phyloP scores from a whole-genome alignment of 208 protist genomes.

The Trypanosoma platydactyli region DNA sequence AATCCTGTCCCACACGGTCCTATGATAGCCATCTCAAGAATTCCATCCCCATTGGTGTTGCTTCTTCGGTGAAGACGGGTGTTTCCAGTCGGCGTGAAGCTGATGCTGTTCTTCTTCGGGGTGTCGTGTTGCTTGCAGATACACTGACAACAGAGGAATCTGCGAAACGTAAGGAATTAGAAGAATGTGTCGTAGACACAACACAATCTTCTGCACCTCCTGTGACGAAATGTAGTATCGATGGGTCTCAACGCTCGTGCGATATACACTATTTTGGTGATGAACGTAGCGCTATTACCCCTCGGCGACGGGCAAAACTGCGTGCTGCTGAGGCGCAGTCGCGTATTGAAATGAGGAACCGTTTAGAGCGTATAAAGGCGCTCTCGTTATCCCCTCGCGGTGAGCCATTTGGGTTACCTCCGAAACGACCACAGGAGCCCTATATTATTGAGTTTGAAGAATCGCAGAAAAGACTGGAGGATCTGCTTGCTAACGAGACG shows the following conservation, averaged over 20 bases:
- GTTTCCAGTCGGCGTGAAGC: slow-evolving; percentile 7
- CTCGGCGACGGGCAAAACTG: slow-evolving; percentile 20
- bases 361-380: slow-evolving; percentile 38
- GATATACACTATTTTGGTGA: slow-evolving; percentile 34
- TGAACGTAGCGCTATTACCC: slow-evolving; percentile 17
- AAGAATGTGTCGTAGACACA: slow-evolving; percentile 13
- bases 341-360: slow-evolving; percentile 38
- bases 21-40: neutral
- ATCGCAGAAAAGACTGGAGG: slow-evolving; percentile 5
- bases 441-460: neutral
- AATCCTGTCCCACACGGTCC: neutral
- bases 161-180: slow-evolving; percentile 8
- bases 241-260: slow-evolving; percentile 17
- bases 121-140: slow-evolving; percentile 22
- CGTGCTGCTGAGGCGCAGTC: slow-evolving; percentile 42
- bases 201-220: slow-evolving; percentile 3
- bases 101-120: slow-evolving; percentile 7
- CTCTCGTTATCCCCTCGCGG: slow-evolving; percentile 1
- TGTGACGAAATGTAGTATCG: neutral
- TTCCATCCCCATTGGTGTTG: slow-evolving; percentile 9
- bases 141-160: slow-evolving; percentile 15
- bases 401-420: slow-evolving; percentile 17
- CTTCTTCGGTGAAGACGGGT: neutral
- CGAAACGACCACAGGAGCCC: neutral
- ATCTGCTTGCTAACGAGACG: slow-evolving; percentile 35